These are phyloP conservation scores for Rhizomucor pusillus DNA, from an alignment of 371 early-diverging fungal species.

Conservation along the genomic window DNA sequence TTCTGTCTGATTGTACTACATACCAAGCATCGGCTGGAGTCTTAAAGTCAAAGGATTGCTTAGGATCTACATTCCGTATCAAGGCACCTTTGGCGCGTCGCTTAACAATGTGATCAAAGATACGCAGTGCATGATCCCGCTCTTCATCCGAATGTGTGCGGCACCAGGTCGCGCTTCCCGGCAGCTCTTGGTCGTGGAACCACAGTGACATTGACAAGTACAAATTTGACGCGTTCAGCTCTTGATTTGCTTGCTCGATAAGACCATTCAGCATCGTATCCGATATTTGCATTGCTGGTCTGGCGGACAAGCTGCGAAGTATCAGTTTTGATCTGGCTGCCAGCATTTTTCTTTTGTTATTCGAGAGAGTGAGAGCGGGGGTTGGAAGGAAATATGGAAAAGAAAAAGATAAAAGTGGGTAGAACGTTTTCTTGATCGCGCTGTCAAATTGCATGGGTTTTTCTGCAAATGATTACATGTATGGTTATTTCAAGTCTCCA, in stretches of 20 bases:
- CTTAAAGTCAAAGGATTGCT: slow-evolving; percentile 1
- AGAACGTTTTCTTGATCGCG: too few relatives aligned
- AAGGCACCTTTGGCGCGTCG: slow-evolving; percentile 18
- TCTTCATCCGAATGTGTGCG: slow-evolving; percentile 19
- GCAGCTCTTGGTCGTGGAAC: slow-evolving; percentile 21
- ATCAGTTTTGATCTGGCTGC: too few relatives aligned
- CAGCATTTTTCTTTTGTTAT: too few relatives aligned
- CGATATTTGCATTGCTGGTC: slow-evolving; percentile 18
- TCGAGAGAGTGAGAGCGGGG: too few relatives aligned
- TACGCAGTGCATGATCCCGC: slow-evolving; percentile 15
- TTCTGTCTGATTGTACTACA: too few relatives aligned
- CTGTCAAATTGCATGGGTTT: too few relatives aligned
- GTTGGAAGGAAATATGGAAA: too few relatives aligned
- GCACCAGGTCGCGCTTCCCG: slow-evolving; percentile 19
- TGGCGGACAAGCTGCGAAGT: too few relatives aligned
- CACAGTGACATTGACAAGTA: slow-evolving; percentile 20
- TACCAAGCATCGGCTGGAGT: slow-evolving; percentile 16
- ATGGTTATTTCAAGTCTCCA: too few relatives aligned
- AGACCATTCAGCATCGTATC: slow-evolving; percentile 19
- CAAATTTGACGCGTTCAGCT: slow-evolving; percentile 16
- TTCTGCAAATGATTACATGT: too few relatives aligned
- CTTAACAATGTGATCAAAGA: slow-evolving; percentile 23
- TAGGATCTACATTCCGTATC: slow-evolving; percentile 7
- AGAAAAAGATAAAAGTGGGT: too few relatives aligned
- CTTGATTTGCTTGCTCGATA: slow-evolving; percentile 19